phyloP scores from a whole-genome alignment of 192 early-diverging fungal genomes.

The Entomortierella chlamydospora region DNA sequence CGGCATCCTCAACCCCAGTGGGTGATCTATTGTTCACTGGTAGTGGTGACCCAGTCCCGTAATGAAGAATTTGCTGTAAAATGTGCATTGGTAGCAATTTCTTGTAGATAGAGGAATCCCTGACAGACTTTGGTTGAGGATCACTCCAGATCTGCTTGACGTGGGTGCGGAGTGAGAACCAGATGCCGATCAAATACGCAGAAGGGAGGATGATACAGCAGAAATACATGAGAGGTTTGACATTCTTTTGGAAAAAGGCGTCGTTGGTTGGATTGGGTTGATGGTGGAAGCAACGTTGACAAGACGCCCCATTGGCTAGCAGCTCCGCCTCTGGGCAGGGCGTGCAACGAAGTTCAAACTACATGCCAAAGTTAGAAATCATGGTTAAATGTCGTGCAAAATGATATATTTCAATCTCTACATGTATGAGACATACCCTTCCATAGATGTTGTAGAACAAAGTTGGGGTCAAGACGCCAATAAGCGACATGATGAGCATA shows the following conservation, averaged over 20 bases:
- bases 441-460: conserved; percentile 95
- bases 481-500: conserved; percentile 93
- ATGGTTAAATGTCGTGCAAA: neutral
- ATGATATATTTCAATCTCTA: neutral
- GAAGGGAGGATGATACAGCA: conserved; percentile 65
- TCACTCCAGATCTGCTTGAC: conserved; percentile 78
- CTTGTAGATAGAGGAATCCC: conserved; percentile 56
- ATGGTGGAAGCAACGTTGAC: conserved; percentile 72
- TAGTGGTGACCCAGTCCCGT: conserved; percentile 15
- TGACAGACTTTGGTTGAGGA: conserved; percentile 50
- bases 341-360: conserved; percentile 49
- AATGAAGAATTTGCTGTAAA: conserved; percentile 57
- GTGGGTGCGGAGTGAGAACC: conserved; percentile 95
- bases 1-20: conserved; percentile 23
- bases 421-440: conserved; percentile 37
- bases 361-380: neutral
- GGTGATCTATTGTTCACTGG: conserved; percentile 16
- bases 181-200: conserved; percentile 89
- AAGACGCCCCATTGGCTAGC: conserved; percentile 29
- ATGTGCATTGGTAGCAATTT: conserved; percentile 60
- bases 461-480: conserved; percentile 94
- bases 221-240: conserved; percentile 87
- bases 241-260: conserved; percentile 84
- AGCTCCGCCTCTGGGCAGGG: conserved; percentile 38
- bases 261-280: conserved; percentile 77